Evolutionary conservation across 2,329 filamentous ascomycete species (phyloP), one percentile per base, ranked within the genome.

Genomic region (Exserohilum turcica): DNA sequence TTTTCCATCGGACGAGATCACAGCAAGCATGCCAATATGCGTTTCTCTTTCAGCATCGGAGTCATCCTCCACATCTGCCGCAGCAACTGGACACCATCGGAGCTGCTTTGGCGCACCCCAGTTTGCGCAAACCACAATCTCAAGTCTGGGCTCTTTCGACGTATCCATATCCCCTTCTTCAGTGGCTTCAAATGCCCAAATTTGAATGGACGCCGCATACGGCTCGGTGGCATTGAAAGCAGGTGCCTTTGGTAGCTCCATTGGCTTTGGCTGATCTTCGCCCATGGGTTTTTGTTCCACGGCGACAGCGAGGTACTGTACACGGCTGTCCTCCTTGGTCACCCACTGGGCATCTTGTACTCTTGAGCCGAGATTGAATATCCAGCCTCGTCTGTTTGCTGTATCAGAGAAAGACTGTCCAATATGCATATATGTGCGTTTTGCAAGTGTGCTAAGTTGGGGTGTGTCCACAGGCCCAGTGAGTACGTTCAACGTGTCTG

Each of bases 1-100:
- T 40, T 69, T 75, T 5, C 85, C 85, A 65, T 88, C 85, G n/a
- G 76, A 78, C 75, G 81, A 86, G 1, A 86, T 68, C 9, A 78
- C 78, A 4, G 82, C 84, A 19, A 87, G 74, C 6, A 86, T 70
- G 0, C 83, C 84, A 31, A 86, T 42, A 24, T 67, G 40, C 67
- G 61, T 28, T 58, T 63, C 12, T 54, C 60, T 19, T 67, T 69
- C 53, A 19, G 76, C 67, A 10, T 71, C 61, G 1, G 70, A 57
- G 18, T 71, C 59, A 57, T 65, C 40, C 0, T 35, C 24, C 8
- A 19, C 46, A 1, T 65, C 57, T 32, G 53, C 39, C 3, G 73
- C 71, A 29, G 67, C 64, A 40, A 81, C 71, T 9, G 82, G 82
- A 66, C 83, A 85, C 84, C 84, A 88, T 54, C 78, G 76, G 24